Conservation (phyloP, 208 protist species). For the Trypanosoma grayi region DNA sequence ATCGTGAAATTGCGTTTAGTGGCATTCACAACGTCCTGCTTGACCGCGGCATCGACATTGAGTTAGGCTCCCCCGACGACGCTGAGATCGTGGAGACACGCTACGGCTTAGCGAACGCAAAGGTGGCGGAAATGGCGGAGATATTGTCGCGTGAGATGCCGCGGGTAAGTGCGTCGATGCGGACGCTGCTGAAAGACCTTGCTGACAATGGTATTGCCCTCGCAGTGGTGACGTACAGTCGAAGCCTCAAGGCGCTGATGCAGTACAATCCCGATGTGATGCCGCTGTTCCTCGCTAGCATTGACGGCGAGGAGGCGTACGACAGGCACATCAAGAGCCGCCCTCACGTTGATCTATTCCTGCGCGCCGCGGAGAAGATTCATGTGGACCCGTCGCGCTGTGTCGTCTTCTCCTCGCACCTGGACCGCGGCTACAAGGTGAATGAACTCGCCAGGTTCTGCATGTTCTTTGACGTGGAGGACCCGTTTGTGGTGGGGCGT, state of each 20-base stretch:
- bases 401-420: conserved; percentile 74
- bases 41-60: conserved; percentile 63
- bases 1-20: conserved; percentile 77
- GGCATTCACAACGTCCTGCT: conserved; percentile 84
- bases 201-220: conserved; percentile 55
- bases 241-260: conserved; percentile 67
- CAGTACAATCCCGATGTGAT: conserved; percentile 49
- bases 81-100: conserved; percentile 90
- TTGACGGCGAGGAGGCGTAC: conserved; percentile 88
- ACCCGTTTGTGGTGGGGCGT: conserved; percentile 71
- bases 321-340: conserved; percentile 70
- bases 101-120: conserved; percentile 87
- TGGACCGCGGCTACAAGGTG: conserved; percentile 74
- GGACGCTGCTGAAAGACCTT: conserved; percentile 54
- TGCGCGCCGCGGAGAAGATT: conserved; percentile 79
- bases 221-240: conserved; percentile 81
- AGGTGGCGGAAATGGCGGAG: conserved; percentile 85
- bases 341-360: conserved; percentile 80
- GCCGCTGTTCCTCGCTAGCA: conserved; percentile 62
- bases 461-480: conserved; percentile 90
- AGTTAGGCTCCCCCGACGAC: conserved; percentile 81
- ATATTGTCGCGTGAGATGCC: conserved; percentile 53
- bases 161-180: conserved; percentile 50
- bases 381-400: conserved; percentile 74
- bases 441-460: conserved; percentile 63